Percentiles rank a stretch among this genome's conserved stretches.
Conservation (phyloP, 2,329 filamentous ascomycete species). For the Clonostachys solani region DNA sequence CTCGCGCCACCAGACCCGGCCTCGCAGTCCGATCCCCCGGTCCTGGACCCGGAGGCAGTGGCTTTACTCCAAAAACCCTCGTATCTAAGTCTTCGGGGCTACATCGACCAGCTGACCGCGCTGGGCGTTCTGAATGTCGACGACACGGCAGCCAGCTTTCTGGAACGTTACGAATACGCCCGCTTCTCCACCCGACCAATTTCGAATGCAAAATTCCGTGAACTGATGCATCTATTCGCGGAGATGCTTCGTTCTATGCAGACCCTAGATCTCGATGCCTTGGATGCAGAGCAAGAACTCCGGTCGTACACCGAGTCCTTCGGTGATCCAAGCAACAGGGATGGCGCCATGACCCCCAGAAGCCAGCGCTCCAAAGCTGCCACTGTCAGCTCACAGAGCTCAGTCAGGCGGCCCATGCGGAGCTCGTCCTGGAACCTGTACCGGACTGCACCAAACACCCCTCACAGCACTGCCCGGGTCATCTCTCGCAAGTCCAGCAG, state of each 20-base stretch:
- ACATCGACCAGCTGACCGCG: constrained; percentile 65
- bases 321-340: constrained; percentile 15
- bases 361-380: constrained; percentile 29
- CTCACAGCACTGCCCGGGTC: constrained; percentile 34
- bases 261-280: constrained; percentile 49
- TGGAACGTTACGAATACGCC: constrained; percentile 75
- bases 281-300: constrained; percentile 29
- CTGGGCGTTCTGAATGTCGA: constrained; percentile 54
- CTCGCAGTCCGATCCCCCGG: constrained; percentile 28
- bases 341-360: constrained; percentile 34
- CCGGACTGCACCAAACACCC: constrained; percentile 50
- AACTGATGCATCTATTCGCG: constrained; percentile 81
- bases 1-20: constrained; percentile 59
- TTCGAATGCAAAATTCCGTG: constrained; percentile 66
- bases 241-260: constrained; percentile 74
- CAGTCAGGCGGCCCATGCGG: constrained; percentile 21
- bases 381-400: constrained; percentile 23
- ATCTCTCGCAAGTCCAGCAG: constrained; percentile 30
- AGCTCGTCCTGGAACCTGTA: constrained; percentile 41
- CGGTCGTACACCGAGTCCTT: not conserved
- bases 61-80: constrained; percentile 66
- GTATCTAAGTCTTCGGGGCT: constrained; percentile 73
- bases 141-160: constrained; percentile 54
- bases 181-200: constrained; percentile 74
- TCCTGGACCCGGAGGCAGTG: constrained; percentile 64